Percentiles rank a stretch among this genome's conserved stretches.
These are phyloP conservation scores for Lactifluus echinatus DNA, from an alignment of 768 basidiomycete species.

Conservation along the genomic window DNA sequence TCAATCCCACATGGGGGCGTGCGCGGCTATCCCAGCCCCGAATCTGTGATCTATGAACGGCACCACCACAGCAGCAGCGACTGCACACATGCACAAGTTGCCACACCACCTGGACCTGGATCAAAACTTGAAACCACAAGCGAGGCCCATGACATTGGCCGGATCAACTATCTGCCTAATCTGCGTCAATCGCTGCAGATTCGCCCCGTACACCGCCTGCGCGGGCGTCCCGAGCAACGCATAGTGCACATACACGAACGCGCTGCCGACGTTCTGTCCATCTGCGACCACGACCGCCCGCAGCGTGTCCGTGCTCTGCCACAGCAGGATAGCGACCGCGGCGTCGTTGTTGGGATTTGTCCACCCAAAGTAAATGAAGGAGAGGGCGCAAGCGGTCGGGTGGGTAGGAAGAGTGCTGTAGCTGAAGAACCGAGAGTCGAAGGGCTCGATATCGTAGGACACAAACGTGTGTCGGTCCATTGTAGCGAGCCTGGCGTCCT, in stretches of 20 bases:
- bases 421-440: slow-evolving; percentile 5
- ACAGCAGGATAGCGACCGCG: background rate
- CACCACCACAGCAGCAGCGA: too few relatives aligned
- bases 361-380: slow-evolving; percentile 18
- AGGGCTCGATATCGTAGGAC: slow-evolving; percentile 15
- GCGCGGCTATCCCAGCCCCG: too few relatives aligned
- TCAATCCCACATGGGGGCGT: too few relatives aligned
- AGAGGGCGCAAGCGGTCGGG: slow-evolving; percentile 19
- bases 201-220: slow-evolving; percentile 15
- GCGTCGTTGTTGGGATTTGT: background rate
- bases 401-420: slow-evolving; percentile 16
- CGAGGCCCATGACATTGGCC: slow-evolving; percentile 19
- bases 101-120: too few relatives aligned
- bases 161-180: slow-evolving; percentile 15
- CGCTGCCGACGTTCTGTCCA: slow-evolving; percentile 15
- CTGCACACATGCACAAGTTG: too few relatives aligned
- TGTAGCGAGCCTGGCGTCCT: background rate
- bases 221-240: slow-evolving; percentile 17
- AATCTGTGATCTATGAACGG: too few relatives aligned
- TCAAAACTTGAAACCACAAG: slow-evolving; percentile 22
- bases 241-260: slow-evolving; percentile 20
- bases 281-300: slow-evolving; percentile 10
- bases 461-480: background rate
- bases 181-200: slow-evolving; percentile 11
- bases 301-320: background rate